A percentile compares a stretch with the other conserved stretches of the same genome.
Evolutionary conservation across 2,329 filamentous ascomycete genomes (phyloP).

Genomic region (Trichoderma simmonsii): DNA sequence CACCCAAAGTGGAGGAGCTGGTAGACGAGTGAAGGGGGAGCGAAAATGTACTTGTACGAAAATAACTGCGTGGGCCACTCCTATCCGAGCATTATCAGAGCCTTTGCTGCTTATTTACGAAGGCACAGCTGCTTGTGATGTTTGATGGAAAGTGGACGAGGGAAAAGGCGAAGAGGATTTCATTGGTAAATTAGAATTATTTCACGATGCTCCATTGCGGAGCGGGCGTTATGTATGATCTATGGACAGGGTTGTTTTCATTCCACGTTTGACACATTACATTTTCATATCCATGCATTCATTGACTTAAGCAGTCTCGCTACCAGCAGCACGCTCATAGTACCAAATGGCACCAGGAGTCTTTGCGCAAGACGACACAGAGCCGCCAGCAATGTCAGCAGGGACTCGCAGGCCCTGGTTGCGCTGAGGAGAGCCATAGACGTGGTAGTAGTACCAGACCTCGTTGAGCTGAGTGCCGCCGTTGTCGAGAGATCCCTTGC

Average conservation of each 20-base stretch:
- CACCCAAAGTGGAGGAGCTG: constrained; percentile 54
- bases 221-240: constrained; percentile 6
- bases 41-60: background rate
- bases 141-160: background rate
- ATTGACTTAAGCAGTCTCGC: constrained; percentile 22
- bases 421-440: constrained; percentile 55
- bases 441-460: constrained; percentile 66
- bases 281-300: background rate
- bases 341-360: constrained; percentile 52
- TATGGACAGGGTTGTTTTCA: background rate
- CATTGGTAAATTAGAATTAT: constrained; percentile 1
- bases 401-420: constrained; percentile 42
- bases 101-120: background rate
- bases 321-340: constrained; percentile 44
- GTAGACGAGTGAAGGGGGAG: constrained; percentile 46
- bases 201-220: background rate
- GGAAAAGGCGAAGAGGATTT: background rate
- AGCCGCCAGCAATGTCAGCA: constrained; percentile 46
- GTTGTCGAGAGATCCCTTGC: constrained; percentile 51
- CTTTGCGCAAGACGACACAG: constrained; percentile 54
- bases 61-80: background rate
- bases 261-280: background rate
- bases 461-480: constrained; percentile 58
- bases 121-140: background rate
- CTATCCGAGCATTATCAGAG: background rate